Conservation (phyloP, 139 green algal genomes). For the Spirogloea muscicola region DNA sequence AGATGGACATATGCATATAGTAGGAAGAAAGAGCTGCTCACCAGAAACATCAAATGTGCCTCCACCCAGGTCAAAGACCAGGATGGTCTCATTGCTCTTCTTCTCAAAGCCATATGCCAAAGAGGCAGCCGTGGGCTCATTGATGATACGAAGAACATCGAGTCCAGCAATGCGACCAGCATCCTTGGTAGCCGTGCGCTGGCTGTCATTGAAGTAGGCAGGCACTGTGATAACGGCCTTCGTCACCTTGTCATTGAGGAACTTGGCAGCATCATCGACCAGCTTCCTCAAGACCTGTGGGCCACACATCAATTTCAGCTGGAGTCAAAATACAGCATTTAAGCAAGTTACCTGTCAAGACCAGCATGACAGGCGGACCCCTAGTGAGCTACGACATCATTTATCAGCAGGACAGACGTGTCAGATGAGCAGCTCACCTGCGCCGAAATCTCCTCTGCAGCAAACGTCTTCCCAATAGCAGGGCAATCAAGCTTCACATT, state of each 20-base stretch:
- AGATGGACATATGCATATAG: no score
- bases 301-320: no score
- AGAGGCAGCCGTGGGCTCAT: slow-evolving; percentile 97
- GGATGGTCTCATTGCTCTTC: slow-evolving; percentile 98
- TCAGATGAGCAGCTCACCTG: no score
- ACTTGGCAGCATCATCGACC: slow-evolving; percentile 72
- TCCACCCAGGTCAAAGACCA: slow-evolving; percentile 98
- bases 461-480: slow-evolving; percentile 90
- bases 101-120: slow-evolving; percentile 97
- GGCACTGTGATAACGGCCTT: slow-evolving; percentile 98
- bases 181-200: slow-evolving; percentile 91
- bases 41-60: slow-evolving; percentile 98
- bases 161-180: slow-evolving; percentile 91
- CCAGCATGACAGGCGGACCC: no score
- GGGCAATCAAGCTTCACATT: slow-evolving; percentile 94
- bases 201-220: slow-evolving; percentile 99
- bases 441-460: slow-evolving; percentile 94
- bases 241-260: slow-evolving; percentile 73
- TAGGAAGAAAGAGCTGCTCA: no score
- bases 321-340: no score
- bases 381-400: no score
- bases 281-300: slow-evolving; percentile 74
- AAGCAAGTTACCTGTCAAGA: no score
- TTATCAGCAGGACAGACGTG: no score
- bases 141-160: slow-evolving; percentile 99